Base-by-base conservation (phyloP, 2,329 filamentous ascomycete genomes). In the Beauveria rudraprayagi region DNA sequence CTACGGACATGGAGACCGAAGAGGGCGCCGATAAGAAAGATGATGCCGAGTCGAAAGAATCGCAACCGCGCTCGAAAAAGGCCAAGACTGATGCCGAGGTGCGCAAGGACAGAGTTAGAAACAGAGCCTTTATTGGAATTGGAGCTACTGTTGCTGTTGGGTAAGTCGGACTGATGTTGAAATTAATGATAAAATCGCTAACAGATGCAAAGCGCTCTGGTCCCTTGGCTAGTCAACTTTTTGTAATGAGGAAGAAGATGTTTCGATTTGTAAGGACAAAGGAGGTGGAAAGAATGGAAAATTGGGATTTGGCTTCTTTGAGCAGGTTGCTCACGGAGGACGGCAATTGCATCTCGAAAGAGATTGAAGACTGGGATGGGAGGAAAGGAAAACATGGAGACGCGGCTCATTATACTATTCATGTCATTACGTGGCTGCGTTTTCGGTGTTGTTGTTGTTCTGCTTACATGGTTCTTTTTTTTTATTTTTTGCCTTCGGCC, bases 81-180 rank as follows among this genome's bases (percentile, higher is more conserved):
- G 85, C 83, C 46, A 91, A 87, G 80, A 89, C 91, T 1, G 89
- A 94, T 71, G 83, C 89, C 50, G 88, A 94, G 74, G 73, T 95
- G 66, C 88, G 88, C 74, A 92, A 91, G 77, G 89, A 95, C 76
- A 89, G 87, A 70, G 91, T 97, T 66, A 88, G 91, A 76, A 91
- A 87, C 74, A 85, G 92, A 70, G 91, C 94, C 52, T 78, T 96
- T 63, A 82, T 96, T 65, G 93, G 94, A 62, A 84, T 97, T 58
- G 90, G 88, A 64, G 91, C 91, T 62, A 94, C 91, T 52, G 82
- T 97, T 72, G 91, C 90, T 61, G 83, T 97, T 73, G 92, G 92
- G 94, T 97, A 84, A 78, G 92, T 59, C 17, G 37, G 17, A 43
- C 88, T 47, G 53, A 43, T 16, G 5, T 40, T 41, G 14, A 51